Conservation (phyloP, 1,284 basidiomycete genomes). For the Ustilago nuda region DNA sequence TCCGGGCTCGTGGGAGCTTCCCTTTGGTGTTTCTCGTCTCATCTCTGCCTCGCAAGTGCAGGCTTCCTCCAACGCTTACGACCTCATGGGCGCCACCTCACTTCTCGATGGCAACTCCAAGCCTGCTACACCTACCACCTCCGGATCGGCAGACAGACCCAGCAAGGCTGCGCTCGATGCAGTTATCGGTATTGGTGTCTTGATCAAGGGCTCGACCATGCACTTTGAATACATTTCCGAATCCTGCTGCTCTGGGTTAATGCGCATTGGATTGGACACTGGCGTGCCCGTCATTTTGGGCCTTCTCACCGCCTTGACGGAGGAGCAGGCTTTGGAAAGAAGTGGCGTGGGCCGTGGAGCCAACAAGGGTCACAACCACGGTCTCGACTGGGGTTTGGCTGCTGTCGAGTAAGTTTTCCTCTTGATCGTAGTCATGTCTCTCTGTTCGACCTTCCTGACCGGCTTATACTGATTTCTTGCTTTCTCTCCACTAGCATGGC, state of each 20-base stretch:
- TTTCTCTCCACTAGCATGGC: conserved; percentile 49
- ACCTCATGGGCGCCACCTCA: conserved; percentile 80
- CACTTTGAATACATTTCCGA: conserved; percentile 85
- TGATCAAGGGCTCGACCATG: conserved; percentile 82
- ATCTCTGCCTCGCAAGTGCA: conserved; percentile 87
- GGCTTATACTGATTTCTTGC: not conserved
- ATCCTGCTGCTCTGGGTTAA: conserved; percentile 88
- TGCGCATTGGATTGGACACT: conserved; percentile 91
- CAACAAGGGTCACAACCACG: conserved; percentile 88
- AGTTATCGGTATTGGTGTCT: conserved; percentile 93
- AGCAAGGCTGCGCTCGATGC: conserved; percentile 76
- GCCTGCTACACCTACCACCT: conserved; percentile 21
- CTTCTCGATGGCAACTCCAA: conserved; percentile 54
- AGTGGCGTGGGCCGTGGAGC: conserved; percentile 79
- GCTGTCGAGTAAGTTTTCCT: conserved; percentile 78
- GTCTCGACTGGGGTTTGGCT: conserved; percentile 94
- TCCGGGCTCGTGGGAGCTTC: conserved; percentile 75
- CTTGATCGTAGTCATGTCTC: not conserved
- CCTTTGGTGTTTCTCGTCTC: conserved; percentile 69
- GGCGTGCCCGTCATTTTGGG: conserved; percentile 97
- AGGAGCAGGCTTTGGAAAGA: conserved; percentile 92
- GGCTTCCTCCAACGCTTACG: conserved; percentile 77
- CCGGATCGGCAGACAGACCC: conserved; percentile 11
- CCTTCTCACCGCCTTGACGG: conserved; percentile 89
- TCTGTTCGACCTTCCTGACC: conserved; percentile 4